phyloP scores from a whole-genome alignment of 2,329 filamentous ascomycete species.

The Colletotrichum kahawae region DNA sequence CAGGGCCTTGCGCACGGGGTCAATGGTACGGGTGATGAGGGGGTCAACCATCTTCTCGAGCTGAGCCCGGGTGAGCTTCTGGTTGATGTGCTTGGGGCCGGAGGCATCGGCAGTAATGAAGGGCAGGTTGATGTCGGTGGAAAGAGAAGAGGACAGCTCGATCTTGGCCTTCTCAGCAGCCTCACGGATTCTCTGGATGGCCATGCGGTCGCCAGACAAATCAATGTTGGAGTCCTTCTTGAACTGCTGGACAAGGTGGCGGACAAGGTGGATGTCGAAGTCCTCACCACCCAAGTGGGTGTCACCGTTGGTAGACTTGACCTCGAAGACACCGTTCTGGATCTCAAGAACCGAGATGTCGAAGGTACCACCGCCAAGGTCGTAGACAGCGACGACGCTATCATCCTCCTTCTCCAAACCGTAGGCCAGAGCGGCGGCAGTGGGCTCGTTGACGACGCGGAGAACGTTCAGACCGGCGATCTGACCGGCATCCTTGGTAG shows the following conservation, averaged over 20 bases:
- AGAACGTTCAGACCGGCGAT: slow-evolving; percentile 96
- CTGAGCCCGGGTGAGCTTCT: slow-evolving; percentile 89
- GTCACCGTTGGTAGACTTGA: slow-evolving; percentile 99
- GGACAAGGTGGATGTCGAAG: slow-evolving; percentile 94
- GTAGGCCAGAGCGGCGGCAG: slow-evolving; percentile 92
- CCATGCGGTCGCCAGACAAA: slow-evolving; percentile 92
- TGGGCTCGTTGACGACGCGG: slow-evolving; percentile 97
- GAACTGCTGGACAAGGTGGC: slow-evolving; percentile 92
- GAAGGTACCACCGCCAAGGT: slow-evolving; percentile 98
- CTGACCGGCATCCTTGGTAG: slow-evolving; percentile 97
- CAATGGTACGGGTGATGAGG: slow-evolving; percentile 83
- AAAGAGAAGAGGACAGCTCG: slow-evolving; percentile 90
- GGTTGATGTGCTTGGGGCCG: slow-evolving; percentile 98
- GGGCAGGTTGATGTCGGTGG: slow-evolving; percentile 97
- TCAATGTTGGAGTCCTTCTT: slow-evolving; percentile 96
- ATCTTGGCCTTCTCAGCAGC: slow-evolving; percentile 99
- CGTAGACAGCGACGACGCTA: slow-evolving; percentile 91
- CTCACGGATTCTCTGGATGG: slow-evolving; percentile 98
- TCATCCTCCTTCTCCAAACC: slow-evolving; percentile 95
- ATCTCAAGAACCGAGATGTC: slow-evolving; percentile 99
- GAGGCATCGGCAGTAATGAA: slow-evolving; percentile 98
- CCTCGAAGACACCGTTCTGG: slow-evolving; percentile 97
- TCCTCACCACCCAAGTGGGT: slow-evolving; percentile 98
- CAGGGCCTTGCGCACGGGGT: slow-evolving; percentile 93
- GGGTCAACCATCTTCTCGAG: slow-evolving; percentile 93